These are phyloP conservation scores for Trypanosoma brucei DNA, from an alignment of 208 protist species.

Conservation along the genomic window DNA sequence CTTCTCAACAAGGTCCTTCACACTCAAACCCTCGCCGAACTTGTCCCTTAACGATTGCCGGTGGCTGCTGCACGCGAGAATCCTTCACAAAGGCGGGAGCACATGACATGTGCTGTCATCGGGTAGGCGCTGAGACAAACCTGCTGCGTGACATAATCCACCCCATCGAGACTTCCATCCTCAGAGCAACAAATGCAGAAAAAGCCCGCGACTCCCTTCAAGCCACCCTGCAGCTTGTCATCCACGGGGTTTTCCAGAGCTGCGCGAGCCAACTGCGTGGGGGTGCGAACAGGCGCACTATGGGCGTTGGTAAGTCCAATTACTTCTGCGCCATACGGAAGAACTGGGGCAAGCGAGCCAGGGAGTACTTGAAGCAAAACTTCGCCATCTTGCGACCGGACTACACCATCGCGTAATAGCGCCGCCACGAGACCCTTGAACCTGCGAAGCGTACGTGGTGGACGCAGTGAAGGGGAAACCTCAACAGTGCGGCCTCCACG, in stretches of 20 bases:
- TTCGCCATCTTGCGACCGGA: constrained; percentile 56
- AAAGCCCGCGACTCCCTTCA: constrained; percentile 75
- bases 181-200: constrained; percentile 85
- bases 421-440: constrained; percentile 81
- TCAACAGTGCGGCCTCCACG: constrained; percentile 75
- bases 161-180: constrained; percentile 60
- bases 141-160: constrained; percentile 74
- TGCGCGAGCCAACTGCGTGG: constrained; percentile 29
- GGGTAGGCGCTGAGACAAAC: constrained; percentile 77
- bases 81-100: constrained; percentile 72
- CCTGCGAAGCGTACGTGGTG: constrained; percentile 83
- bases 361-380: constrained; percentile 76
- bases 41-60: too few relatives aligned
- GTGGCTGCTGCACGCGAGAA: constrained; percentile 24
- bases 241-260: constrained; percentile 38
- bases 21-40: too few relatives aligned
- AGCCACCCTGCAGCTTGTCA: constrained; percentile 71
- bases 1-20: too few relatives aligned
- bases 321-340: constrained; percentile 77
- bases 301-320: constrained; percentile 69
- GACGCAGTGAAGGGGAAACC: constrained; percentile 77
- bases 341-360: constrained; percentile 74
- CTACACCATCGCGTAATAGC: constrained; percentile 73
- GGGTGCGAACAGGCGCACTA: constrained; percentile 46
- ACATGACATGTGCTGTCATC: constrained; percentile 71